These are phyloP conservation scores for Hordeum marinum DNA, from an alignment of 176 grass and related monocot species.

Conservation along the genomic window DNA sequence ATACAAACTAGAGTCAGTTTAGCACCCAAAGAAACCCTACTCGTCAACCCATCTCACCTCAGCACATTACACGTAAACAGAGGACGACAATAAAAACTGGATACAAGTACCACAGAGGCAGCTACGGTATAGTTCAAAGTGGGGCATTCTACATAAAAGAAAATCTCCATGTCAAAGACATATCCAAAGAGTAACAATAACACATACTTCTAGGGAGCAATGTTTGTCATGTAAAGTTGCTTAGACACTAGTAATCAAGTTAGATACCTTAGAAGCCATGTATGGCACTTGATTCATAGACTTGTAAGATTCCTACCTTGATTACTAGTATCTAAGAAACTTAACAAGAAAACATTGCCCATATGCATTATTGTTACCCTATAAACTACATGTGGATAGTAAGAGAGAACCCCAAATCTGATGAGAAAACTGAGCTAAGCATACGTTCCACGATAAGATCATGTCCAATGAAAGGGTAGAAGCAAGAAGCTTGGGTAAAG, in stretches of 20 bases:
- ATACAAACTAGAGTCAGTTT: neutral
- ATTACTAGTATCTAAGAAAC: neutral
- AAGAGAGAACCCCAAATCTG: conserved; percentile 7
- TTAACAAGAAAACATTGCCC: neutral
- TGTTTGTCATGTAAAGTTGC: neutral
- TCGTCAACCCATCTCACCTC: neutral
- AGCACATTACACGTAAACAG: neutral
- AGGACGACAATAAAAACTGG: neutral
- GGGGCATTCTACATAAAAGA: neutral
- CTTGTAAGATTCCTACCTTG: neutral
- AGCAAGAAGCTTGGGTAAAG: neutral
- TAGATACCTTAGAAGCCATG: neutral
- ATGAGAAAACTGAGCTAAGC: neutral
- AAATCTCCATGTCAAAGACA: neutral
- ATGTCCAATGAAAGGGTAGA: neutral
- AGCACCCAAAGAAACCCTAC: neutral
- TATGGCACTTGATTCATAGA: neutral
- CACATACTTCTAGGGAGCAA: neutral
- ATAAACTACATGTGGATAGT: neutral
- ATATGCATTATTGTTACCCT: neutral
- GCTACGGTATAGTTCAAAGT: neutral
- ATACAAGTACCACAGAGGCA: neutral
- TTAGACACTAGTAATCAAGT: neutral
- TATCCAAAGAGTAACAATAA: neutral
- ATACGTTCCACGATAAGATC: neutral